A percentile compares a stretch with the other conserved stretches of the same genome.
Evolutionary conservation across 164 flowering plant species (phyloP).

Genomic region (Chimonanthus praecox): DNA sequence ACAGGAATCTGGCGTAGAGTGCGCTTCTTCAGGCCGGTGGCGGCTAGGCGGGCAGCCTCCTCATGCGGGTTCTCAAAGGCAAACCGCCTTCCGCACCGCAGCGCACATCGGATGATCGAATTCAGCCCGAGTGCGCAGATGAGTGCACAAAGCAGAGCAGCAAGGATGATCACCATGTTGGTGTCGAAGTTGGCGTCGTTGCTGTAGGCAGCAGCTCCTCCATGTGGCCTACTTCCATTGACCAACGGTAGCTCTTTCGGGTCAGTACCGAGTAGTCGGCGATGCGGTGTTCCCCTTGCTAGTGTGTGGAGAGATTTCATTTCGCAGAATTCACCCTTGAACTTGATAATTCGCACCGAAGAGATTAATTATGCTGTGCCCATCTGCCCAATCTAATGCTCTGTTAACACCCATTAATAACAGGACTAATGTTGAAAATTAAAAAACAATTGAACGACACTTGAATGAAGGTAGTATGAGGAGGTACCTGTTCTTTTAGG

Average conservation of each 20-base stretch:
- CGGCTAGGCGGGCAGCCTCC: slow-evolving; percentile 23
- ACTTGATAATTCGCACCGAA: neutral
- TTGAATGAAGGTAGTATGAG: no score
- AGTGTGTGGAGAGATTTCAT: neutral
- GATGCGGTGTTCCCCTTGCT: slow-evolving; percentile 8
- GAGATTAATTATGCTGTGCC: neutral
- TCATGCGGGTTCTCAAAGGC: slow-evolving; percentile 28
- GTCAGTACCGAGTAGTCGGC: slow-evolving; percentile 14
- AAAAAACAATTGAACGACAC: no score
- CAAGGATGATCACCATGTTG: slow-evolving; percentile 75
- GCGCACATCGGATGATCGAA: slow-evolving; percentile 51
- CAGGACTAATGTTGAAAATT: neutral
- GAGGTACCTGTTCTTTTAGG: neutral
- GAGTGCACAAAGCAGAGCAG: slow-evolving; percentile 59
- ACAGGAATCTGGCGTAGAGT: slow-evolving; percentile 51
- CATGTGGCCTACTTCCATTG: slow-evolving; percentile 17
- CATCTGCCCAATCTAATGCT: neutral
- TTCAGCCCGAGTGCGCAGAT: slow-evolving; percentile 65
- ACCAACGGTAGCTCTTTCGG: neutral
- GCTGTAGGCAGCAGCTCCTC: slow-evolving; percentile 8
- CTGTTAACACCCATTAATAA: neutral
- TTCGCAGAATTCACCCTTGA: neutral
- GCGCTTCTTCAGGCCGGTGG: slow-evolving; percentile 53
- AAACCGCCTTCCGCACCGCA: slow-evolving; percentile 40
- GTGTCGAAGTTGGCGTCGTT: slow-evolving; percentile 55